These are phyloP conservation scores for Flaveria sonorensis DNA, from an alignment of 129 eudicot genomes.

Conservation along the genomic window DNA sequence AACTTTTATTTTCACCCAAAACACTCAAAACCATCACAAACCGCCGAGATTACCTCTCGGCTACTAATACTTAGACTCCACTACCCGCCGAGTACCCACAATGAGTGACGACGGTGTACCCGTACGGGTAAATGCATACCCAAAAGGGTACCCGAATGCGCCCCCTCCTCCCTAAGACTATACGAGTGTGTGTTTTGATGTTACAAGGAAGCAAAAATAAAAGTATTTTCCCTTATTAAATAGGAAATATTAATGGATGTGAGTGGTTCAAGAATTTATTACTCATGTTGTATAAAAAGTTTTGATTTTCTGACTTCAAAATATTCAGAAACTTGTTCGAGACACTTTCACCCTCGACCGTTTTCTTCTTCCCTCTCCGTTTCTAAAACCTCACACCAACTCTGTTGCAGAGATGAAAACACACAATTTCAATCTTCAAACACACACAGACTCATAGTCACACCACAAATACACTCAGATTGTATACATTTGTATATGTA, in stretches of 20 bases:
- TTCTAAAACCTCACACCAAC: background rate
- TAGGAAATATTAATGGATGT: background rate
- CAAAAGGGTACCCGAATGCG: no score
- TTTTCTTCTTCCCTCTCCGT: slow-evolving; percentile 41
- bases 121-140: no score
- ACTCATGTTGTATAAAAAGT: background rate
- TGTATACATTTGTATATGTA: background rate
- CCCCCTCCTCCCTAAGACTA: no score
- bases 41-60: no score
- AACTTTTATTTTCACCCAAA: no score
- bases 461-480: slow-evolving; percentile 6
- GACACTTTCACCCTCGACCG: slow-evolving; percentile 44
- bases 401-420: slow-evolving; percentile 1
- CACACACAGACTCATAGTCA: slow-evolving; percentile 1
- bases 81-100: no score
- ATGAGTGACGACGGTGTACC: no score
- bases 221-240: no score
- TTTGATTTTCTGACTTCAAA: background rate
- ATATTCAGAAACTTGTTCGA: slow-evolving; percentile 16
- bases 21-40: no score
- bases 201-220: no score
- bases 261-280: background rate
- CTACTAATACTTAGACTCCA: no score
- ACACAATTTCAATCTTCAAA: slow-evolving; percentile 7
- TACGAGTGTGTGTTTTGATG: no score